Evolutionary conservation across 495 filamentous ascomycete species (phyloP), one percentile per base, ranked within the genome.

Genomic region (Cenococcum geophilum): DNA sequence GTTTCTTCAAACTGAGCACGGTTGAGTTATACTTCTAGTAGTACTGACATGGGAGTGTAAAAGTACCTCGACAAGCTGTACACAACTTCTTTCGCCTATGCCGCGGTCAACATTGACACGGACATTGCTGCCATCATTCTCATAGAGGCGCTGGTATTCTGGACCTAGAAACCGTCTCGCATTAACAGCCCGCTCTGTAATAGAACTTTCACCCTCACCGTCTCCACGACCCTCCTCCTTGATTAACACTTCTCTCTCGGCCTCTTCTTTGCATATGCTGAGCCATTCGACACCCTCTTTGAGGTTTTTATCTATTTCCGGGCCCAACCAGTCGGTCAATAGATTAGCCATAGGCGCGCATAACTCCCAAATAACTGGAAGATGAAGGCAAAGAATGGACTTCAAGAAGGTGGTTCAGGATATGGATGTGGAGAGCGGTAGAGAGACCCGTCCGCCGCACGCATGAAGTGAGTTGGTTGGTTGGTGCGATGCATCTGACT

Each of bases 51-150:
- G 1, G 25, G 49, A 8, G 25, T 9, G 18, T 1, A 1, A 52
- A 23, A 22, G 10, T 47, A 49, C 56, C 56, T 58, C 48, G 20
- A 6, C 12, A n/a, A 58, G 18, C 25, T 50, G 56, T 18, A 48
- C 56, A 12, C 25, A 34, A 22, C 56, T 21, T 42, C 12, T 18
- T 14, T 49, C 18, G 11, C 40, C 37, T 11, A 35, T 52, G 32
- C n/a, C 23, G 18, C 20, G 43, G 1, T 35, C 47, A 11, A 58
- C 45, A 3, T n/a, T 47, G 37, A 64, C 60, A 4, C 53, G 54
- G 25, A 70, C 54, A 42, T 70, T 68, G 61, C 62, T 63, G 9
- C 60, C 62, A 27, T 72, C 64, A 58, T 71, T 68, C 34, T 63
- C 58, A 43, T 62, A 72, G 9, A 70, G 48, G 12, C 16, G 22